Percentiles rank a stretch among this genome's conserved stretches.
Evolutionary conservation across 179 eudicot genomes (phyloP).

Genomic region (Beta lomatogona): DNA sequence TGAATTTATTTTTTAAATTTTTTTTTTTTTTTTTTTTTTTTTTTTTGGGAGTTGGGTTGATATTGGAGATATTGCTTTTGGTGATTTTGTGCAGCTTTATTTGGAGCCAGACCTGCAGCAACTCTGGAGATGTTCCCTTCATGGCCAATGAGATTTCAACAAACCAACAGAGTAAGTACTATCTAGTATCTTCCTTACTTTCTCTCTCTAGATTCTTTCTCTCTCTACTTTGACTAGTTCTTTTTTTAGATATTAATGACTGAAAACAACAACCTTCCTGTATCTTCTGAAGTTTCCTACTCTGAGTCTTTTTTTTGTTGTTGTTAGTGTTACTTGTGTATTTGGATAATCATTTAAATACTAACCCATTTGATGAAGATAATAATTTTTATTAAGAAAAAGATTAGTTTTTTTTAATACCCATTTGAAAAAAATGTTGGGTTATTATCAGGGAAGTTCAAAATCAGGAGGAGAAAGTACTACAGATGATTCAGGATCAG

Average conservation of each 20-base stretch:
- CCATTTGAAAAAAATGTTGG: not conserved
- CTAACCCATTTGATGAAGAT: not conserved
- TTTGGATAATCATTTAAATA: constrained; percentile 12
- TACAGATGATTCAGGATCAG: constrained; percentile 80
- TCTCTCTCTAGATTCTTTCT: constrained; percentile 26
- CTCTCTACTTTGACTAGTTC: constrained; percentile 47
- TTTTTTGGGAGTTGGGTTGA: constrained; percentile 2
- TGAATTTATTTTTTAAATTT: not conserved
- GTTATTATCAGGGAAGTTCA: constrained; percentile 61
- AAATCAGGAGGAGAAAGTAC: constrained; percentile 72
- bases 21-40: constrained; percentile 15
- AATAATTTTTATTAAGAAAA: too few relatives aligned
- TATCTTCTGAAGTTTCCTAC: constrained; percentile 30
- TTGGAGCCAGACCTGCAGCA: constrained; percentile 67
- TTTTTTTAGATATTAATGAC: constrained; percentile 30
- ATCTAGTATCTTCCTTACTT: constrained; percentile 11
- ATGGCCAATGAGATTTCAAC: constrained; percentile 89
- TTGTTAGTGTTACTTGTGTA: constrained; percentile 15
- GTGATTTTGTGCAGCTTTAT: constrained; percentile 87
- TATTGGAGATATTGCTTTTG: constrained; percentile 42
- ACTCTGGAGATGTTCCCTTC: constrained; percentile 98
- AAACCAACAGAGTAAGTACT: constrained; percentile 48
- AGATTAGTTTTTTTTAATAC: not conserved
- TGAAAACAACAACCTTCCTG: constrained; percentile 26
- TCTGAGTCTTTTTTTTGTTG: not conserved